Evolutionary conservation across 768 basidiomycete genomes (phyloP).

Genomic region (Tylopilus sp.): DNA sequence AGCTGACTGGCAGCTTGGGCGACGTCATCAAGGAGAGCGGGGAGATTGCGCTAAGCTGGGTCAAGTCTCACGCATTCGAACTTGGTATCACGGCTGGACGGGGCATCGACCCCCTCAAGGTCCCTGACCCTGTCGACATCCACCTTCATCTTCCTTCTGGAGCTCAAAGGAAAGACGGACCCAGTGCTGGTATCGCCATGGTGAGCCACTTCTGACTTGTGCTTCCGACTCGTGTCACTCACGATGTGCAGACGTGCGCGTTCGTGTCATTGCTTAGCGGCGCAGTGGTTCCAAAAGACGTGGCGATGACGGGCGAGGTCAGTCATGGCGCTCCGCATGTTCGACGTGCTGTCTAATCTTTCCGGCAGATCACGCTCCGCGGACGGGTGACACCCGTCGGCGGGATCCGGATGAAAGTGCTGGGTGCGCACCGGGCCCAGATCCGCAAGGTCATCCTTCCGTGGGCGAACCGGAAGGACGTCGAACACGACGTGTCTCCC

Average conservation of each 20-base stretch:
- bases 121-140: slow-evolving; percentile 71
- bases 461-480: slow-evolving; percentile 81
- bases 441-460: slow-evolving; percentile 84
- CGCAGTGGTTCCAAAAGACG: slow-evolving; percentile 62
- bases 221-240: neutral
- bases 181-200: slow-evolving; percentile 88
- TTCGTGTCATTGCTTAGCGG: slow-evolving; percentile 83
- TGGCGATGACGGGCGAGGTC: slow-evolving; percentile 91
- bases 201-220: slow-evolving; percentile 35
- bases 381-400: slow-evolving; percentile 83
- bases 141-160: slow-evolving; percentile 89
- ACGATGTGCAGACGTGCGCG: slow-evolving; percentile 59
- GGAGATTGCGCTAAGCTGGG: slow-evolving; percentile 89
- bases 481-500: slow-evolving; percentile 76
- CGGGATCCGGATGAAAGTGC: slow-evolving; percentile 88
- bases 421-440: slow-evolving; percentile 86
- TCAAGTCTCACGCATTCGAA: slow-evolving; percentile 80
- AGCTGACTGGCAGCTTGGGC: slow-evolving; percentile 80
- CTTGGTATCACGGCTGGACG: slow-evolving; percentile 69
- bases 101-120: slow-evolving; percentile 70
- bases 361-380: slow-evolving; percentile 67
- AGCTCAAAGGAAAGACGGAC: slow-evolving; percentile 91
- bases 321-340: slow-evolving; percentile 7
- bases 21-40: slow-evolving; percentile 93
- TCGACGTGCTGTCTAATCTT: neutral